phyloP scores from a whole-genome alignment of 768 basidiomycete genomes.

The Tricholoma furcatifolium region DNA sequence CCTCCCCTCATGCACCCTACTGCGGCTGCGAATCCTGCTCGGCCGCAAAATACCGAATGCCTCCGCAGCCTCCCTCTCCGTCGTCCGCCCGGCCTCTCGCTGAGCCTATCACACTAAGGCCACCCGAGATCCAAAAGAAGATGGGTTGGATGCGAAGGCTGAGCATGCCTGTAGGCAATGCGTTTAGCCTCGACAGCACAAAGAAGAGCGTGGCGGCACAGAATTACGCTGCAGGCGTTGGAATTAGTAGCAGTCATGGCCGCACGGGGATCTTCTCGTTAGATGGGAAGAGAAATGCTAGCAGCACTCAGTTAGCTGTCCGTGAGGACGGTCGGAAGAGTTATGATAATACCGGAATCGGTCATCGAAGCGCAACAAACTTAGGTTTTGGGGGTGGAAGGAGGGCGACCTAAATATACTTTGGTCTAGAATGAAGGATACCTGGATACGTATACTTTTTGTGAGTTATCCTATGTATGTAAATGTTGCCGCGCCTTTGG shows the following conservation, averaged over 20 bases:
- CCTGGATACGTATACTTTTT: no score
- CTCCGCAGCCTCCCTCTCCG: conserved; percentile 25
- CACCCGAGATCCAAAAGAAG: conserved; percentile 52
- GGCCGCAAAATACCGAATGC: conserved; percentile 48
- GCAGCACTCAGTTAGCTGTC: conserved; percentile 30
- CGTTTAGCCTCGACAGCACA: conserved; percentile 54
- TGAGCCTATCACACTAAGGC: conserved; percentile 23
- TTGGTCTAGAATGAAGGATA: no score
- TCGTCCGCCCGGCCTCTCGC: conserved; percentile 19
- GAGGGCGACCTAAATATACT: conserved; percentile 15
- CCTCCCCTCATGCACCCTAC: conserved; percentile 51
- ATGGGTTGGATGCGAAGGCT: conserved; percentile 71
- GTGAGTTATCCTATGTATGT: no score
- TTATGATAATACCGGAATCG: conserved; percentile 39
- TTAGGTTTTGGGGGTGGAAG: conserved; percentile 38
- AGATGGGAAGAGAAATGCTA: conserved; percentile 52
- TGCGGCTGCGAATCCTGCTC: conserved; percentile 71
- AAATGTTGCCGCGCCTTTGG: no score
- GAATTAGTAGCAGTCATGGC: conserved; percentile 12
- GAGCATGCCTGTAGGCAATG: conserved; percentile 69
- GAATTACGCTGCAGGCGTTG: conserved; percentile 15
- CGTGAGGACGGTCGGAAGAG: conserved; percentile 53
- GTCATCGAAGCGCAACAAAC: conserved; percentile 54
- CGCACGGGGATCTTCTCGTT: conserved; percentile 37
- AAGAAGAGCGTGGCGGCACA: conserved; percentile 36